Percentiles rank a stretch among this genome's conserved stretches.
These are phyloP conservation scores for Tulasnella sp. DNA, from an alignment of 768 basidiomycete species.

Conservation along the genomic window DNA sequence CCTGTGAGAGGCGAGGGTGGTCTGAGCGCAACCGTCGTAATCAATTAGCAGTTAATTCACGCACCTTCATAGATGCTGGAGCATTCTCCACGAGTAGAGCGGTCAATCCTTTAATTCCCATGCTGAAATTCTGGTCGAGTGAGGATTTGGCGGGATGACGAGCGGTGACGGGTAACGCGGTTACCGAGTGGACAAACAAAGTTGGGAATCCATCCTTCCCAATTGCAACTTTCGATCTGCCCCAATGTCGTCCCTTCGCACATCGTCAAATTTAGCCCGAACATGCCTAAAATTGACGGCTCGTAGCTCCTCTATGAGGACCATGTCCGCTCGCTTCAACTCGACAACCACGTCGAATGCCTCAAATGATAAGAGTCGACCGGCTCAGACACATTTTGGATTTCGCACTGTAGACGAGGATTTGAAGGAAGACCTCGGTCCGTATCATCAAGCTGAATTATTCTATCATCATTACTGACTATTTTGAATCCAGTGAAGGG, in stretches of 20 bases:
- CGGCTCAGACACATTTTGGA: conserved; percentile 70
- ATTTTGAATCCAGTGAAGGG: conserved; percentile 57
- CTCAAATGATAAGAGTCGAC: background rate
- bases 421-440: conserved; percentile 71
- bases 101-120: conserved; percentile 97
- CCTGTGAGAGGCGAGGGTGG: conserved; percentile 40
- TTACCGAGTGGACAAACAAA: background rate
- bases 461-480: background rate
- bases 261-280: background rate
- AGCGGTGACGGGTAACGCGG: background rate
- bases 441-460: background rate
- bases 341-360: background rate
- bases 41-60: conserved; percentile 7
- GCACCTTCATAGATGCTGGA: conserved; percentile 66
- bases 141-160: background rate
- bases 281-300: background rate
- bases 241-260: background rate
- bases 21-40: no score
- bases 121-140: conserved; percentile 35
- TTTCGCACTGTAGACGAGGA: conserved; percentile 86
- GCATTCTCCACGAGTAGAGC: conserved; percentile 85
- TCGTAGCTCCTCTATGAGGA: background rate
- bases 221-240: background rate
- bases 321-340: background rate
- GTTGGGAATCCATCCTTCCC: background rate